Base-by-base conservation (phyloP, 768 basidiomycete genomes). In the Amanita phalloides region DNA sequence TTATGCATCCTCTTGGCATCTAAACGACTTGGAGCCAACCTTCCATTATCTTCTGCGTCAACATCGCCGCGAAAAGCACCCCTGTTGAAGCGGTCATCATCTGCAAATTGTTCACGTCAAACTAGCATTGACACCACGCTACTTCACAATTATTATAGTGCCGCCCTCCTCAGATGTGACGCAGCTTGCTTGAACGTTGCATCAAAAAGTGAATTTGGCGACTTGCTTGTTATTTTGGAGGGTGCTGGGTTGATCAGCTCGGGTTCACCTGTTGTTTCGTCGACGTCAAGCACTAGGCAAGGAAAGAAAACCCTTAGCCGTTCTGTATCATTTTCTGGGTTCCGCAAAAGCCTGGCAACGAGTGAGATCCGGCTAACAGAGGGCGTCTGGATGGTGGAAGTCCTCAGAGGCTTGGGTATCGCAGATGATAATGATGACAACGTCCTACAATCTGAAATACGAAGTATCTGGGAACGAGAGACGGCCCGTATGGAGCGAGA, bases 131-230 rank as follows among this genome's bases (percentile, higher is more conserved):
- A 89, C 38, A 70, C 77, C 8, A 69, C 73, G 8, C 78, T 79
- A 17, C 68, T 92, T 17, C 78, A 89, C 53, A 59, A 73, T 0
- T 88, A 81, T 63, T 90, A 91, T 58, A 62, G 67, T 35, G 60
- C 70, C 2, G 66, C 86, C 44, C 75, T 92, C 7, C 69, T 71
- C 13, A 76, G 84, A 32, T 70, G 74, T 9, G 78, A 78, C 20
- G 69, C 66, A 13, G 75, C 74, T 13, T 62, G 78, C 4, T 83
- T 88, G 55, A 67, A 75, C 2, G 72, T 84, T 3, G 86, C 84
- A 1, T 86, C 83, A 8, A 74, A 85, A 7, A 86, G 78, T 61
- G 88, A 90, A 58, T 90, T 92, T 56, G 69, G 73, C 0, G 89
- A 92, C 57, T 70, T 91, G 3, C 60, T 86, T 0, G 75, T 78